These are phyloP conservation scores for Yueomyces sp. DNA, from an alignment of 805 yeast species.

Conservation along the genomic window DNA sequence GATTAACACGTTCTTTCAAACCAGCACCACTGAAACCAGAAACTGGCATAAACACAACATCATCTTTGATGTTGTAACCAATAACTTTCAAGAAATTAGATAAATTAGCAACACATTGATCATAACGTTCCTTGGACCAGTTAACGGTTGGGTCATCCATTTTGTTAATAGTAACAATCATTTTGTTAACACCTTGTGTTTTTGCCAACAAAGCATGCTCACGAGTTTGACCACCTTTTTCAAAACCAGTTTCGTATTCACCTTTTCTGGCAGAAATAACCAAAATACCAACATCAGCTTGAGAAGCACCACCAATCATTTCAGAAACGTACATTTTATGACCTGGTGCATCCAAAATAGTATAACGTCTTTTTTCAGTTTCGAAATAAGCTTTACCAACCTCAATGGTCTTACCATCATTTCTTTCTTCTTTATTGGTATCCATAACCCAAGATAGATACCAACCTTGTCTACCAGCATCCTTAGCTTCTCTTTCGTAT, in stretches of 20 bases:
- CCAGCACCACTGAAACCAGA: conserved; percentile 98
- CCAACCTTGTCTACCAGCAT: conserved; percentile 99
- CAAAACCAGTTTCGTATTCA: conserved; percentile 98
- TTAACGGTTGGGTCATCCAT: conserved; percentile 97
- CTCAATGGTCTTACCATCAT: conserved; percentile 97
- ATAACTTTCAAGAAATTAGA: conserved; percentile 68
- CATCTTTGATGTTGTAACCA: conserved; percentile 77
- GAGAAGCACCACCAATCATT: conserved; percentile 99
- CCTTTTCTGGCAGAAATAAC: conserved; percentile 98
- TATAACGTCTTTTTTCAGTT: conserved; percentile 95
- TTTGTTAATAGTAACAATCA: conserved; percentile 89
- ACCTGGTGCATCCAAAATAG: conserved; percentile 98
- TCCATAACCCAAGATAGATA: conserved; percentile 99
- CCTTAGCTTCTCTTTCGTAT: conserved; percentile 96
- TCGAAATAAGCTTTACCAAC: conserved; percentile 97
- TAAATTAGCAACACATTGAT: conserved; percentile 83
- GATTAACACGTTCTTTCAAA: conserved; percentile 68
- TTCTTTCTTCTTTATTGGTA: conserved; percentile 97
- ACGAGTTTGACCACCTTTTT: conserved; percentile 97
- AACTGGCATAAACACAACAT: conserved; percentile 89
- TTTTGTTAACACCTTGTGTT: conserved; percentile 94
- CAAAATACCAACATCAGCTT: conserved; percentile 95
- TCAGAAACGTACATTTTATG: conserved; percentile 98
- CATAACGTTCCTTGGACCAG: conserved; percentile 94
- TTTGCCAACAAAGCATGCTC: conserved; percentile 96